Base-by-base conservation (phyloP, 441 rosid species). In the Erodium texanum region DNA sequence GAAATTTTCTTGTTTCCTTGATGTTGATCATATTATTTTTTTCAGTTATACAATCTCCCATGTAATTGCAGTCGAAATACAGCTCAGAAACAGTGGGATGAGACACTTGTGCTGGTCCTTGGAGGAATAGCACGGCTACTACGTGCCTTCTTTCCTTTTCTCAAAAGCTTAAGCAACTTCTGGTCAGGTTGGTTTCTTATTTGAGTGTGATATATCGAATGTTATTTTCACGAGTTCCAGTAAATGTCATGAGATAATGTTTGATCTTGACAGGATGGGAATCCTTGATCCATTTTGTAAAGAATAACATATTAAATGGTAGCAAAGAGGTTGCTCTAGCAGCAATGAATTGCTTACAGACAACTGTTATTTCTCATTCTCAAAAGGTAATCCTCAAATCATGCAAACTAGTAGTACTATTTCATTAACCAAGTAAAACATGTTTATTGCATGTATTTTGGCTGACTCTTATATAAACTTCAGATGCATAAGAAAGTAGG, bases 1-100 rank as follows among this genome's bases (percentile, higher is more conserved):
- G 45, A 67, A 68, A 52, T 5, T 48, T n/a, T 71, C 69, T 73
- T 14, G 68, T 64, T 20, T 23, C 23, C 16, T 38, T 77, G 74
- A 54, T 73, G 52, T 5, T 24, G 11, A 15, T 48, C 29, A 15
- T 20, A 19, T 68, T 54, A 71, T 62, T 0, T 15, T 56, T 52
- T 43, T 66, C 71, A 69, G 63, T 58, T 23, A 32, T 62, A 58
- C 45, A 45, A 22, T 34, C 68, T 27, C 66, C 54, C 66, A 72
- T 24, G 66, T 68, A 77, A 74, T 73, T 85, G 75, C 87, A 95
- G 99, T 81, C 98, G 98, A 74, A 95, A 95, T 83, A 85, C 98
- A 23, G 95, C 89, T 79, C 99, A 95, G 80, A 95, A 95, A 77
- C 98, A 92, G 74, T 95, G 99, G 99, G 99, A 89, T 86, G 98